Base-by-base conservation (phyloP, 257 asterid species). In the Solanum chmielewskii region DNA sequence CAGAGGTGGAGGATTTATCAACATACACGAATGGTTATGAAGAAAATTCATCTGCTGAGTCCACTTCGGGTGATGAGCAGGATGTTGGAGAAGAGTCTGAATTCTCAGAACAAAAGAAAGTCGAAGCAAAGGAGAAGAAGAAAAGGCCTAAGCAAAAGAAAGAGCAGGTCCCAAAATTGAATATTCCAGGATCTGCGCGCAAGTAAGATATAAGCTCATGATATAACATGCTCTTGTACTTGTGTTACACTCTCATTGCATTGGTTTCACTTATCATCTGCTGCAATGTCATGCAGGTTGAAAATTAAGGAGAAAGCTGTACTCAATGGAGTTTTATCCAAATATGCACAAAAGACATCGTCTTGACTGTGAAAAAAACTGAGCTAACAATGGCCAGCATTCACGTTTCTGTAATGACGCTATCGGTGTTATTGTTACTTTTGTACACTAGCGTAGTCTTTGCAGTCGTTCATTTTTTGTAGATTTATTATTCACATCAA, bases 121-220 rank as follows among this genome's bases (percentile, higher is more conserved):
- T 41, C 3, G 91, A 84, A 60, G 90, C 52, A 83, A 91, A 90
- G 20, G 91, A 86, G 70, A 92, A 91, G 89, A 94, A 92, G 87
- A 88, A 56, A 44, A 87, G 87, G 84, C 62, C 96, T 62, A 91
- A 87, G 87, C 78, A 41, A 66, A 94, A 85, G 91, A 95, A 92
- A 88, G 92, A 89, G 90, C 91, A 71, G 85, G 69, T 0, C 56
- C 87, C 90, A 1, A 95, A 92, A 87, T 66, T 90, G 56, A 91
- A 90, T 85, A 92, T 93, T 84, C 98, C 93, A 41, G 99, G 99
- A 90, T 92, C 99, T 84, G 93, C 98, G 8, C 95, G 93, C 47
- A 93, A 98, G 99, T 97, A 90, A 56, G 87, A 86, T 56, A 47
- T 14, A 70, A 18, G 29, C 29, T 56, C 73, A 56, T 42, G 83